Evolutionary conservation across 139 green algal genomes (phyloP), one percentile per base, ranked within the genome.

Genomic region (Auxenochlorella protothecoides): DNA sequence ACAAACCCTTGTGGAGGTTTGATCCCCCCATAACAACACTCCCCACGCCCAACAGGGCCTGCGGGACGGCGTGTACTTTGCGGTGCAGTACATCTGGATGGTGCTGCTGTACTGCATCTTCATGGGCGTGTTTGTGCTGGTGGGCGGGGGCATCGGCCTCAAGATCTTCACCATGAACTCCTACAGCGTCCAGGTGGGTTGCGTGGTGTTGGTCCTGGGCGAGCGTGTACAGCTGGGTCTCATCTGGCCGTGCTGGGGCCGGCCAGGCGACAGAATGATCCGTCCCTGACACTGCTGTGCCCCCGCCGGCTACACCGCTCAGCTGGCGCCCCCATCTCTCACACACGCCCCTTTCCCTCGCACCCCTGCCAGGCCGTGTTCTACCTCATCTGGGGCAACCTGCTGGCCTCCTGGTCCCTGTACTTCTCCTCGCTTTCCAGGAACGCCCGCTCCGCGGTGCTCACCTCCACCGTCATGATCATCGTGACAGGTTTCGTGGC

Each of bases 81-180:
- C 77, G 13, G 81, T 84, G 12, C 80, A 84, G 14, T 96, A 89
- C 69, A 9, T 74, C 51, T 91, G 87, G 87, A 75, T 74, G 6
- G 60, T 88, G 16, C 6, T 61, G 27, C 60, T 90, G 63, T 92
- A 91, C 80, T 65, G 63, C 16, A 27, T 83, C 59, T 96, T 85
- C 77, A 86, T 91, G 55, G 16, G 69, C 4, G 67, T 96, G 6
- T 91, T 95, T 72, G 75, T 89, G 12, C 65, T 78, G 6, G 80
- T 86, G 70, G 88, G 87, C 5, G 72, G 67, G 6, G 77, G 63
- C 15, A 81, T 89, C 11, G 80, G 83, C 27, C 85, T 96, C 59
- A 90, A 86, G 56, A 83, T 96, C 63, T 96, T 96, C 78, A 89
- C 73, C 2, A 76, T 81, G 54, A 96, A 91, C 63, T 78, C n/a